These are phyloP conservation scores for Puccinia hordei DNA, from an alignment of 1,284 basidiomycete species.

Conservation along the genomic window DNA sequence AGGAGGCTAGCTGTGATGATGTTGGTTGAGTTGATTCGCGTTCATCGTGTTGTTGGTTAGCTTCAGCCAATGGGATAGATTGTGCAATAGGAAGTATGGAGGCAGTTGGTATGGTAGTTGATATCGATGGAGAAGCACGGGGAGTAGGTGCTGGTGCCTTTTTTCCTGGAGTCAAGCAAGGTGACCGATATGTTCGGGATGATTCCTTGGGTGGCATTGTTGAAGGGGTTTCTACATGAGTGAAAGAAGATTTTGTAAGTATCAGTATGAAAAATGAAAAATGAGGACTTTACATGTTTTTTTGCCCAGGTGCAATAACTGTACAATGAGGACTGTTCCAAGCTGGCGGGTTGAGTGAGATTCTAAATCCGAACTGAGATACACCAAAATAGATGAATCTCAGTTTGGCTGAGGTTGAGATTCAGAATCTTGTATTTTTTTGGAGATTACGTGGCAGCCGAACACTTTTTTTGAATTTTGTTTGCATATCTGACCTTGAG, in stretches of 20 bases:
- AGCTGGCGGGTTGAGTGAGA: neutral
- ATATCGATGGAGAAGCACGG: neutral
- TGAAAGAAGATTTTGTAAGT: neutral
- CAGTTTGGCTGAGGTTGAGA: neutral
- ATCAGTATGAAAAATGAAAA: too few species aligned
- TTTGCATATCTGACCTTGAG: neutral
- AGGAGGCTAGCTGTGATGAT: neutral
- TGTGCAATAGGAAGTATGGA: too few species aligned
- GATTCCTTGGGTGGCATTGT: neutral
- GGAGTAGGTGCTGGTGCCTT: neutral
- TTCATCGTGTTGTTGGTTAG: neutral
- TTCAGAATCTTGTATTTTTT: neutral
- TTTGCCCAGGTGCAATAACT: neutral
- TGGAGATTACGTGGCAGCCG: neutral
- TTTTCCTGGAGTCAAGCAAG: too few species aligned
- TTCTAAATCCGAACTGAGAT: neutral
- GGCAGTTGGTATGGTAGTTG: too few species aligned
- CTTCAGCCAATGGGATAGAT: neutral
- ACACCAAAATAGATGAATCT: conserved; percentile 4
- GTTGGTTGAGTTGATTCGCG: neutral
- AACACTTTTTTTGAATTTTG: neutral
- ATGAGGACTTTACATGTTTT: neutral
- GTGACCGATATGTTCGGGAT: neutral
- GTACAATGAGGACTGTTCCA: neutral
- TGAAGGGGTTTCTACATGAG: neutral